Evolutionary conservation across 306 rosid genomes (phyloP).

Genomic region (Inga leiocalycina): DNA sequence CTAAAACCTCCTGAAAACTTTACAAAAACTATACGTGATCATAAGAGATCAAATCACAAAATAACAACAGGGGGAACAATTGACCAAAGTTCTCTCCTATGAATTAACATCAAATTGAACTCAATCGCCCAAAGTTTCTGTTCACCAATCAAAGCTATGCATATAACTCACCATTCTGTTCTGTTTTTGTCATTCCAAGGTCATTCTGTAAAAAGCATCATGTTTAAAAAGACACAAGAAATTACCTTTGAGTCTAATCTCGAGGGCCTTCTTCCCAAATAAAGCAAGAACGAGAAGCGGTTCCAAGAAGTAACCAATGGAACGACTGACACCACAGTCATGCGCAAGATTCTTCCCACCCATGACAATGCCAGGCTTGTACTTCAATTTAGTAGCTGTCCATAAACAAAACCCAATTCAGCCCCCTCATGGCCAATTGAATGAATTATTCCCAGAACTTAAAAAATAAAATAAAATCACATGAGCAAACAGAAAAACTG

Average conservation of each 20-base stretch:
- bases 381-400: slow-evolving; percentile 77
- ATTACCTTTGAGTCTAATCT: slow-evolving; percentile 76
- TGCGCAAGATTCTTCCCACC: slow-evolving; percentile 71
- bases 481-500: not conserved
- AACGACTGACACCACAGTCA: slow-evolving; percentile 73
- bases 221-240: not conserved
- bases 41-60: not conserved
- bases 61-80: not conserved
- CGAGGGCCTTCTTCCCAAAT: slow-evolving; percentile 79
- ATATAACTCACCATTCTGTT: not conserved
- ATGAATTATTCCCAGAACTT: not conserved
- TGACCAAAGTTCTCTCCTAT: not conserved
- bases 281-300: slow-evolving; percentile 69
- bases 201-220: not conserved
- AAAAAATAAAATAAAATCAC: not conserved
- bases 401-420: not conserved
- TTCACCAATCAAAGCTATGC: not conserved
- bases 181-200: not conserved
- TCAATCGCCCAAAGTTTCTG: not conserved
- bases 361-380: slow-evolving; percentile 78
- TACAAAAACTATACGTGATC: not conserved
- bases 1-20: not conserved
- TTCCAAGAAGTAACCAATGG: slow-evolving; percentile 83
- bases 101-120: not conserved
- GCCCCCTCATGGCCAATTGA: not conserved